phyloP scores from a whole-genome alignment of 306 rosid species.

The Casuarina glauca region DNA sequence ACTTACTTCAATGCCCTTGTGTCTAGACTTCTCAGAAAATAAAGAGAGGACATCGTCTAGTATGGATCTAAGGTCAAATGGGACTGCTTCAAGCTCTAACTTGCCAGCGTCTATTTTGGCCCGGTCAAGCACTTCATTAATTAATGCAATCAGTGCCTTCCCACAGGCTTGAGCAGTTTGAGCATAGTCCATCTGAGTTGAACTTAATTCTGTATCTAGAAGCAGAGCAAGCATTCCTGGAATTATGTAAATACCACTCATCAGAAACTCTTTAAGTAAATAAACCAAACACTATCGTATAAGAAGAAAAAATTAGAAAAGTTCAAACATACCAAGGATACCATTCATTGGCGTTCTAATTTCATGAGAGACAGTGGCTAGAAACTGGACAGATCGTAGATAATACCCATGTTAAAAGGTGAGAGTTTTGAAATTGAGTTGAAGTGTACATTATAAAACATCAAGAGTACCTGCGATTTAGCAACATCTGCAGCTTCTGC shows the following conservation, averaged over 20 bases:
- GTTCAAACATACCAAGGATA: conserved; percentile 67
- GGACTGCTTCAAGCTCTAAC: conserved; percentile 95
- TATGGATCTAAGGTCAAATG: conserved; percentile 83
- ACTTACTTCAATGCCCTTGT: conserved; percentile 89
- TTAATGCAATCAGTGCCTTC: conserved; percentile 84
- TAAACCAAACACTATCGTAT: background rate
- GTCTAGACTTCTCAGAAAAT: conserved; percentile 92
- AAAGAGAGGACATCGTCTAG: conserved; percentile 95
- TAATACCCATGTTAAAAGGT: conserved; percentile 22
- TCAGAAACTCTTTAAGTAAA: conserved; percentile 5
- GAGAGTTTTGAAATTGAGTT: conserved; percentile 22
- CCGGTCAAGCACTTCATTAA: conserved; percentile 96
- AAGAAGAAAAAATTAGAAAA: conserved; percentile 14
- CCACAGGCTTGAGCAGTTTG: conserved; percentile 98
- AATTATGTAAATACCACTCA: conserved; percentile 23
- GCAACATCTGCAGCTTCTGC: conserved; percentile 98
- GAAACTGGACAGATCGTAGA: conserved; percentile 54
- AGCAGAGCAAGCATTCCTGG: conserved; percentile 98
- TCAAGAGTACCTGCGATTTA: conserved; percentile 78
- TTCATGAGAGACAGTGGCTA: conserved; percentile 98
- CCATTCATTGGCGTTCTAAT: conserved; percentile 99
- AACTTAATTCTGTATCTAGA: conserved; percentile 80
- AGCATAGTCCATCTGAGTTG: conserved; percentile 93
- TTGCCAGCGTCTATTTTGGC: conserved; percentile 98
- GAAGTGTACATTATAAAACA: conserved; percentile 13